Conservation (phyloP, 208 protist species). For the Trypanosoma cruzi region DNA sequence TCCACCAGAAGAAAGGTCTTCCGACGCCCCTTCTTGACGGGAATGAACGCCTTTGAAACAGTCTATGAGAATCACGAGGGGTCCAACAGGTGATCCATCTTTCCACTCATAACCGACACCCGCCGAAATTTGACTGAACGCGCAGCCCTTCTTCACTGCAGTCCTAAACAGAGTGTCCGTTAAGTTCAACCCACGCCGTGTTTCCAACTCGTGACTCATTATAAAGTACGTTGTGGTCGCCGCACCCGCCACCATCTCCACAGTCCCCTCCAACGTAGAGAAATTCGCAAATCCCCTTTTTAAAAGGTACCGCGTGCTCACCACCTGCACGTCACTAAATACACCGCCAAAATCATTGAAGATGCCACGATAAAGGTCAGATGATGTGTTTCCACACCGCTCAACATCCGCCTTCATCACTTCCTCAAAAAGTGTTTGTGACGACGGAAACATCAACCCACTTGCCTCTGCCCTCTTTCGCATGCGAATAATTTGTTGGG, state of each 20-base stretch:
- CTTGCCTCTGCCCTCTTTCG: background rate
- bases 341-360: background rate
- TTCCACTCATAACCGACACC: background rate
- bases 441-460: constrained; percentile 8
- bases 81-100: background rate
- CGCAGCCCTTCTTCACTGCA: background rate
- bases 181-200: background rate
- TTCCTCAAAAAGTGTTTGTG: background rate
- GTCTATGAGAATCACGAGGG: background rate
- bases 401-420: background rate
- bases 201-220: background rate
- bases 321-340: constrained; percentile 22
- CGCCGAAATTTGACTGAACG: background rate
- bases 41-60: background rate
- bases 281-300: background rate
- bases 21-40: background rate
- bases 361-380: background rate
- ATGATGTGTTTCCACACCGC: background rate
- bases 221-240: constrained; percentile 12
- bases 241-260: constrained; percentile 1
- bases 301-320: background rate
- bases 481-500: constrained; percentile 10
- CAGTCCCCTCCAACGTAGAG: background rate
- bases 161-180: background rate
- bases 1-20: background rate